Evolutionary conservation across 176 grass and related monocot genomes (phyloP), one percentile per base, ranked within the genome.

Genomic region (Lolium multiflorum): DNA sequence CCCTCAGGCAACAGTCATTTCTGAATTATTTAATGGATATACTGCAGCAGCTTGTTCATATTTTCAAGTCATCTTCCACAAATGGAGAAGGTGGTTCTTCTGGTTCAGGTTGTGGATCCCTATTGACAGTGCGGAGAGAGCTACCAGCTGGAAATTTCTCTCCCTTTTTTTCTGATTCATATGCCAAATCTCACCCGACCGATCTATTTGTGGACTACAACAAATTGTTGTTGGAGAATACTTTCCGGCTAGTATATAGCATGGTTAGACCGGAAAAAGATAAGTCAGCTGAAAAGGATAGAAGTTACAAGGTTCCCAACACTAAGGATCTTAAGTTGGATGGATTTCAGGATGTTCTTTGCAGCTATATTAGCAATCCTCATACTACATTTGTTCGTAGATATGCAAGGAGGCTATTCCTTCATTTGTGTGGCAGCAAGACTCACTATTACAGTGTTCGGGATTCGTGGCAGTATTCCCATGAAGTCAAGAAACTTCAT

Each of bases 211-310:
- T 85, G 52, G 96, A 98, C 74, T 98, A 98, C 79, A 86, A 94
- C 71, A 98, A 96, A 79, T 83, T 98, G 52, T 84, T 98, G 63
- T 83, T 98, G 82, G 96, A 98, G 81, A 98, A 95, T 75, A 95
- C 96, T 46, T 95, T 98, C 70, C 68, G 96, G 65, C 90, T 98
- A 87, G 96, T 98, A 55, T 98, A 98, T 83, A 92, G 96, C 87
- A 96, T 98, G 92, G 86, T 98, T 80, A 90, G 96, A 25, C 96
- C 96, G 52, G 96, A 98, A 89, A 98, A 98, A 71, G 96, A 98
- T 43, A 98, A 98, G 67, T 89, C 84, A 7, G 43, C 81, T 63
- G 96, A 98, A 71, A 98, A 92, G 84, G 96, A 98, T 91, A 95
- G 82, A 90, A 82, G 75, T 71, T 82, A 79, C 86, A 98, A 95